These are phyloP conservation scores for Aspergillus leporis DNA, from an alignment of 495 filamentous ascomycete genomes.

Conservation along the genomic window DNA sequence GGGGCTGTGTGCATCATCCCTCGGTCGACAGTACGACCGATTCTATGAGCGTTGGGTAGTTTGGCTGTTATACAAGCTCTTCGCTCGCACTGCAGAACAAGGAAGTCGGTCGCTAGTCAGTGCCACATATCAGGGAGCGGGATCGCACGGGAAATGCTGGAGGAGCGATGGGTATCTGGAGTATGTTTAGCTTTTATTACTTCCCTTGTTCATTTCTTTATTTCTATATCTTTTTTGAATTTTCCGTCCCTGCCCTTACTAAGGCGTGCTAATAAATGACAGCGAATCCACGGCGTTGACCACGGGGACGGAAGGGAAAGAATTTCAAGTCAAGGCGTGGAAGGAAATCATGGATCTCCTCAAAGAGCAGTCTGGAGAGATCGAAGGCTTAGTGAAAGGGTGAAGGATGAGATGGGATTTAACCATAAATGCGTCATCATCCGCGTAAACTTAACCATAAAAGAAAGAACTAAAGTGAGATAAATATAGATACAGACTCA, in stretches of 20 bases:
- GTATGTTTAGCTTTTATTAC: slow-evolving; percentile 27
- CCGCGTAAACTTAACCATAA: not conserved
- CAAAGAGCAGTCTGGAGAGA: slow-evolving; percentile 26
- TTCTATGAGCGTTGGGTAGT: slow-evolving; percentile 39
- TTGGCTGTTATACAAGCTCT: slow-evolving; percentile 39
- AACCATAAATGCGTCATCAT: not conserved
- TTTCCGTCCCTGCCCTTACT: not conserved
- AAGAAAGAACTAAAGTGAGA: not conserved
- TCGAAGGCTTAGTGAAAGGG: slow-evolving; percentile 17
- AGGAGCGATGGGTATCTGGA: slow-evolving; percentile 45
- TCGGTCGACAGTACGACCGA: slow-evolving; percentile 41
- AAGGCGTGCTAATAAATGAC: slow-evolving; percentile 8
- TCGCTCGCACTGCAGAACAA: slow-evolving; percentile 50
- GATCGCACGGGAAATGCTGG: slow-evolving; percentile 55
- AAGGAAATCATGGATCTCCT: slow-evolving; percentile 39
- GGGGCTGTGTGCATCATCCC: slow-evolving; percentile 40
- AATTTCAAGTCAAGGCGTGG: slow-evolving; percentile 42
- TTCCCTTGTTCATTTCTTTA: not conserved
- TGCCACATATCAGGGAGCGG: slow-evolving; percentile 45
- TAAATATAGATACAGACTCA: slow-evolving; percentile 6
- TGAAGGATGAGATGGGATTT: not conserved
- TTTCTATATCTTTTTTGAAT: not conserved
- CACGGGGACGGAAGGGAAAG: slow-evolving; percentile 30
- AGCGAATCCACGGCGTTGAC: slow-evolving; percentile 45
- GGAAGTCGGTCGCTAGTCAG: slow-evolving; percentile 54